Base-by-base conservation (phyloP, 345 rosid species). In the Rubroshorea leprosula region DNA sequence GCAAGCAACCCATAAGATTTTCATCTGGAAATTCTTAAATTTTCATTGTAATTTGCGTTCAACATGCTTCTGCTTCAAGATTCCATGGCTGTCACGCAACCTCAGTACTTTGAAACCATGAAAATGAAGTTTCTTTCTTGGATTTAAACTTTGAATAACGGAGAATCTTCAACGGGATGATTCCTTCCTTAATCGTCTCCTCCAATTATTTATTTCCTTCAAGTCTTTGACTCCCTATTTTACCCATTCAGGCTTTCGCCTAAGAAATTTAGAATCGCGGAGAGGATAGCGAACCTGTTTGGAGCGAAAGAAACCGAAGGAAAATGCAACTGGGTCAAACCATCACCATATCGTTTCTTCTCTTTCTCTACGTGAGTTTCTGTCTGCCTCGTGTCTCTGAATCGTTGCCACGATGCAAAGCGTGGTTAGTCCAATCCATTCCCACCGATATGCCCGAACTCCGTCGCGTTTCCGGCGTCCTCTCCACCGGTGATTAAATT, bases 361-460 rank as follows among this genome's bases (percentile, higher is more conserved):
- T 70, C 25, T 67, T 79, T 24, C 63, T 75, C 51, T 60, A 64
- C 4, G 19, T 69, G 70, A 65, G 9, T 57, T 53, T 75, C 63
- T 63, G 38, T 22, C 35, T 55, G 47, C 53, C 77, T 39, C 39
- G 44, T 60, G 60, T 56, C 67, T 35, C 62, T 0, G 64, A 67
- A 7, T 67, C 88, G 1, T 51, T 70, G 18, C 63, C 44, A 5
- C 64, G 51, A 57, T 85, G 95, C 84, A 76, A 83, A 74, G 95
- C 97, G 38, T 90, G 97, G 97, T 79, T 87, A 5, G 97, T 90
- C 64, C 97, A 87, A 43, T 90, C 97, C 35, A 85, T 87, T 68
- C 97, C 97, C 62, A 90, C 93, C 7, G 87, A 83, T 67, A 90
- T 87, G 96, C 84, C 86, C 17, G 74, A 75, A 65, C 96, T 90